Base-by-base conservation (phyloP, 805 yeast species). In the Candida gorgasii region DNA sequence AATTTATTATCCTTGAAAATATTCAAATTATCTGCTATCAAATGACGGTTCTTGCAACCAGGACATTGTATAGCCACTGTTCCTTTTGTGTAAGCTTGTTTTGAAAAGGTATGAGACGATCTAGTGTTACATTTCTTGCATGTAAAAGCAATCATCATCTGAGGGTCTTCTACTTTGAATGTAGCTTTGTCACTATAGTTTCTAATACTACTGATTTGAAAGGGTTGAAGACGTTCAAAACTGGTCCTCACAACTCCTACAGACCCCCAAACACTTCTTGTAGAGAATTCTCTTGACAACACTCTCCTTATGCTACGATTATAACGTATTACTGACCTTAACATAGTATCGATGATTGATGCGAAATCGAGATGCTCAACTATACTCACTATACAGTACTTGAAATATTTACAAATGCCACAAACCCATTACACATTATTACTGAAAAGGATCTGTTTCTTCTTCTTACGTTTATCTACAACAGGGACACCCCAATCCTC, bases 51-150 rank as follows among this genome's bases (percentile, higher is more conserved):
- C 50, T 84, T 75, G 61, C 98, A 92, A 12, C 89, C 86, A 0
- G 98, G 98, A 59, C 98, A 92, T 55, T 88, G 89, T 17, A 92
- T 84, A 39, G 89, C 66, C 3, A 92, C 96, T 0, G 96, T 83
- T 1, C 98, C 98, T 8, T 73, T 68, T 11, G 84, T 79, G 59
- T 92, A 92, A 0, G 97, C 90, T 63, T 92, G 98, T 52, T 90
- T 90, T 5, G 96, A 85, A 57, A 92, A 84, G n/a, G 84, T 76
- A 57, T 92, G 98, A 3, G 89, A 80, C 0, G 97, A 89, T 43
- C 97, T 70, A 2, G 85, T 78, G 35, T 79, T 75, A 64, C 98
- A 92, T 50, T 80, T 79, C 59, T 89, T 92, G 65, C 98, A 92
- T 0, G 97, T 92, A 66, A 92, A 90, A 0, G 96, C 92, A 16